Conservation (phyloP, 768 basidiomycete species). For the Calvatia gigantea region DNA sequence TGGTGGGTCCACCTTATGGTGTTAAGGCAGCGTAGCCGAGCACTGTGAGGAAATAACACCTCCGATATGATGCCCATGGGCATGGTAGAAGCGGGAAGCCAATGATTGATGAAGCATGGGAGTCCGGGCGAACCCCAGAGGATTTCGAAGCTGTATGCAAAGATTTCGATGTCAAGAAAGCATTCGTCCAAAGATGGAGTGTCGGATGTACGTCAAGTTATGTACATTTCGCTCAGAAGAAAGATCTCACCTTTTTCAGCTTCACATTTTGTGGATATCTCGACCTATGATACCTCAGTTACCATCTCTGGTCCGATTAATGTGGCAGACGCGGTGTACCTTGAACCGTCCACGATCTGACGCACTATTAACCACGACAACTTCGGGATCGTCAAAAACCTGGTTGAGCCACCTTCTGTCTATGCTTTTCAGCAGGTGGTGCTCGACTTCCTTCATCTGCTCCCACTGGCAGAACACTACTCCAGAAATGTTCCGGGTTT, state of each 20-base stretch:
- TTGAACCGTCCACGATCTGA: slow-evolving; percentile 18
- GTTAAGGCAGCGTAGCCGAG: too few species aligned
- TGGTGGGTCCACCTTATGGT: too few species aligned
- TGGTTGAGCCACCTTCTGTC: slow-evolving; percentile 20
- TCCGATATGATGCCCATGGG: too few species aligned
- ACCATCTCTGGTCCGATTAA: slow-evolving; percentile 26
- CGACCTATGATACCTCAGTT: slow-evolving; percentile 21
- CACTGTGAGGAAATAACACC: too few species aligned
- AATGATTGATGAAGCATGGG: too few species aligned
- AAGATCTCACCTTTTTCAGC: slow-evolving; percentile 2
- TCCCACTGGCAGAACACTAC: slow-evolving; percentile 15
- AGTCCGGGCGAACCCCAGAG: too few species aligned
- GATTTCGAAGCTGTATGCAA: slow-evolving; percentile 26
- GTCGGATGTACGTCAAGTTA: slow-evolving; percentile 8
- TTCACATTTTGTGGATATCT: slow-evolving; percentile 24
- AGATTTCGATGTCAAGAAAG: slow-evolving; percentile 24
- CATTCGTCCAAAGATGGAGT: slow-evolving; percentile 32
- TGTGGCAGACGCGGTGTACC: slow-evolving; percentile 23
- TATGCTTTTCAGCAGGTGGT: slow-evolving; percentile 21
- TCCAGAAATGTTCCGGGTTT: slow-evolving; percentile 15
- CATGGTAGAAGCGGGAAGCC: too few species aligned
- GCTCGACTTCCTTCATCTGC: slow-evolving; percentile 18
- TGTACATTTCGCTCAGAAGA: too few species aligned
- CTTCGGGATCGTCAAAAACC: slow-evolving; percentile 16
- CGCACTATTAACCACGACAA: slow-evolving; percentile 17